phyloP scores from a whole-genome alignment of 2,329 filamentous ascomycete genomes.

The Claviceps digitariae region DNA sequence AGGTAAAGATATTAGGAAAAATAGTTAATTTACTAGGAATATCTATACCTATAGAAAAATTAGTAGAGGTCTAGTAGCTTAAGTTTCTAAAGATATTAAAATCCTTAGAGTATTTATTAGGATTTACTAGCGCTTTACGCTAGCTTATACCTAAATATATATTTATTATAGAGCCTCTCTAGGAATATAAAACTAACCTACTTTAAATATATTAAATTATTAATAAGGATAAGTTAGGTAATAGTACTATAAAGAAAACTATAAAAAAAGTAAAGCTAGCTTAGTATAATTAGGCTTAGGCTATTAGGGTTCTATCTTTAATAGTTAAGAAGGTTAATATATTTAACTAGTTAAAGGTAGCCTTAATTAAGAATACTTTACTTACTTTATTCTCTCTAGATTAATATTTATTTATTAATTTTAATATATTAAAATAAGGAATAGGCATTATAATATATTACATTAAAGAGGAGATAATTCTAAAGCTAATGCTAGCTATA shows the following conservation, averaged over 20 bases:
- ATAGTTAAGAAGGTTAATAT: not conserved
- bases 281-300: not conserved
- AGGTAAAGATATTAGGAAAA: not conserved
- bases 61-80: not conserved
- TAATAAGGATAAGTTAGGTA: too few relatives aligned
- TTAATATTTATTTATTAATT: not conserved
- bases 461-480: not conserved
- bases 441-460: not conserved
- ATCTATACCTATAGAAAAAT: not conserved
- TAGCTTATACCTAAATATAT: not conserved
- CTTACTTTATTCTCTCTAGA: not conserved
- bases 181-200: not conserved
- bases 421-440: not conserved
- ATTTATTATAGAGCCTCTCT: not conserved
- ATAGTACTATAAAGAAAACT: not conserved
- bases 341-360: not conserved
- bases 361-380: not conserved
- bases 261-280: too few relatives aligned
- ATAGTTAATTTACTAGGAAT: not conserved
- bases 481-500: too few relatives aligned
- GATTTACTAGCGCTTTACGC: not conserved
- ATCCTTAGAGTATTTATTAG: not conserved
- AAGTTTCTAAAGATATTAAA: not conserved
- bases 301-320: not conserved
- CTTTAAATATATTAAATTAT: not conserved